These are phyloP conservation scores for Castanea sativa DNA, from an alignment of 306 rosid genomes.

Conservation along the genomic window DNA sequence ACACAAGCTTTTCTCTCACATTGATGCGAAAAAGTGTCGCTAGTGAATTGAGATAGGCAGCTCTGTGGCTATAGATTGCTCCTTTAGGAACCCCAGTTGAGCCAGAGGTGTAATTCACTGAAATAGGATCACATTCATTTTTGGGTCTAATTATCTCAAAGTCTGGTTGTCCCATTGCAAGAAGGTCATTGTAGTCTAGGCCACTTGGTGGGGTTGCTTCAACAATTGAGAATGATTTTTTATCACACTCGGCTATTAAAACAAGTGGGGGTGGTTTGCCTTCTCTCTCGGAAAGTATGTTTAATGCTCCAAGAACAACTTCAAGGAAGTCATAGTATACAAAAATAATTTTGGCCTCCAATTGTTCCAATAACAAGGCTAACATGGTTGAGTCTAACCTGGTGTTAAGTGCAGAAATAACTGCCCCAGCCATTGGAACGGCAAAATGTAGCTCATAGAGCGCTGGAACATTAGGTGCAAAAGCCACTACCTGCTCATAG, in stretches of 20 bases:
- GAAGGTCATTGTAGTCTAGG: conserved; percentile 39
- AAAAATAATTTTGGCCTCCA: conserved; percentile 57
- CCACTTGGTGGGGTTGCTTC: conserved; percentile 33
- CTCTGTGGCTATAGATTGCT: conserved; percentile 73
- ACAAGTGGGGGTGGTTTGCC: conserved; percentile 54
- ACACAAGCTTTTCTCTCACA: conserved; percentile 46
- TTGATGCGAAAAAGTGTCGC: conserved; percentile 43
- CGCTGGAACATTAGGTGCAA: conserved; percentile 81
- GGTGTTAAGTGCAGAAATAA: conserved; percentile 65
- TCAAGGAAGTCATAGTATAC: conserved; percentile 55
- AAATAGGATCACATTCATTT: conserved; percentile 61
- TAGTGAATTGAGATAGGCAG: conserved; percentile 63
- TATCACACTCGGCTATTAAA: conserved; percentile 37
- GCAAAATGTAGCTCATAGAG: conserved; percentile 78
- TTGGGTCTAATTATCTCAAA: conserved; percentile 38
- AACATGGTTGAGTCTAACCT: conserved; percentile 51
- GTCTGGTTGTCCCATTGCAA: conserved; percentile 24
- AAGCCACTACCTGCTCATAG: conserved; percentile 55
- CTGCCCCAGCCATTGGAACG: conserved; percentile 81
- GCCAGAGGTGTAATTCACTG: conserved; percentile 83
- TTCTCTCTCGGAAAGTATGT: conserved; percentile 27
- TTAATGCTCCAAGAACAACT: conserved; percentile 37
- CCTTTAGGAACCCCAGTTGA: conserved; percentile 82
- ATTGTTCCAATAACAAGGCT: conserved; percentile 48
- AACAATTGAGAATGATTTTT: conserved; percentile 3